phyloP scores from a whole-genome alignment of 2,329 filamentous ascomycete species.

The Aspergillus ruber region DNA sequence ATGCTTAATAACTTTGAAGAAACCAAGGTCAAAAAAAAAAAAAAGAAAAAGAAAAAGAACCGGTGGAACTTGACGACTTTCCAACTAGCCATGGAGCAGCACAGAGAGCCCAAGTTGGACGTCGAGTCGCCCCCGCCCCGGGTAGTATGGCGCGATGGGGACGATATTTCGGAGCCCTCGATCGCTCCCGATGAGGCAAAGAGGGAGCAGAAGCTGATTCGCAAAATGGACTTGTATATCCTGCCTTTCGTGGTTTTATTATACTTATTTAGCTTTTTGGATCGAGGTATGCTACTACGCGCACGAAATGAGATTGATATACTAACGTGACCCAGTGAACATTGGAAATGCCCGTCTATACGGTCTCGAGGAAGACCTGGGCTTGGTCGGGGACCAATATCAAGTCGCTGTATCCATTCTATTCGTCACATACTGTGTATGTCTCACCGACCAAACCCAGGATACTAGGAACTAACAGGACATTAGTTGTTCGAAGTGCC shows the following conservation, averaged over 20 bases:
- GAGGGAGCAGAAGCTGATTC: conserved; percentile 24
- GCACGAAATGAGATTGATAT: too few species aligned
- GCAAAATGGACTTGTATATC: conserved; percentile 37
- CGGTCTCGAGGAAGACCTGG: conserved; percentile 56
- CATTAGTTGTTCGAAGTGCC: conserved; percentile 54
- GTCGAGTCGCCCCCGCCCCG: conserved; percentile 6
- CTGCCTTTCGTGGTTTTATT: conserved; percentile 36
- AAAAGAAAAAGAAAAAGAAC: too few species aligned
- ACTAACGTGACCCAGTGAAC: conserved; percentile 46
- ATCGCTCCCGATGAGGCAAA: conserved; percentile 18
- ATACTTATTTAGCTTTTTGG: conserved; percentile 71
- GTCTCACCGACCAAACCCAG: conserved; percentile 5
- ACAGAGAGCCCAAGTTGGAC: conserved; percentile 9
- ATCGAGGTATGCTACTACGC: conserved; percentile 41
- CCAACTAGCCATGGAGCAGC: neutral
- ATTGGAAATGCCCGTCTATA: conserved; percentile 66
- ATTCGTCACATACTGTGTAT: conserved; percentile 58
- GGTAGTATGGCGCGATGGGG: conserved; percentile 6
- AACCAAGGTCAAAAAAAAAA: too few species aligned
- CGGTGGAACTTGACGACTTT: too few species aligned
- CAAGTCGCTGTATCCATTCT: conserved; percentile 62
- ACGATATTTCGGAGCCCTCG: conserved; percentile 12
- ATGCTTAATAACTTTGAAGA: too few species aligned
- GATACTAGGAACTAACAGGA: conserved; percentile 3
- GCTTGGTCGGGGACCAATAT: conserved; percentile 59